phyloP scores from a whole-genome alignment of 2,329 filamentous ascomycete species.

The Aspergillus sp. region DNA sequence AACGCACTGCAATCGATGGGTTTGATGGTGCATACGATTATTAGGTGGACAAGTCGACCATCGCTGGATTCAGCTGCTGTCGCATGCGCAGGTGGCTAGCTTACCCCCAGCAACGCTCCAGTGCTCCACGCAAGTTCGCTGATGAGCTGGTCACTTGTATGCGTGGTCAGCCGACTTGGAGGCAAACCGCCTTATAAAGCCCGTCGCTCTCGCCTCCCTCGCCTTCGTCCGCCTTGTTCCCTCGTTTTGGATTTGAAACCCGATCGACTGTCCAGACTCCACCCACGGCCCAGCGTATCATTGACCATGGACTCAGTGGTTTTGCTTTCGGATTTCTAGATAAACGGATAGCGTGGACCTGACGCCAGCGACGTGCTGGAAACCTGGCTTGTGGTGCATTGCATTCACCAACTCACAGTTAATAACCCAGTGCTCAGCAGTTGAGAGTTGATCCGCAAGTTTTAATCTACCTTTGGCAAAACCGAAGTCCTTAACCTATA shows the following conservation, averaged over 20 bases:
- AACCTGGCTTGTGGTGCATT: conserved; percentile 10
- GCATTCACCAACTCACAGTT: conserved; percentile 5
- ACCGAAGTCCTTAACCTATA: not conserved
- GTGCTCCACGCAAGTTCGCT: conserved; percentile 19
- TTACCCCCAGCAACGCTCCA: conserved; percentile 12
- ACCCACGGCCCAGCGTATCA: conserved; percentile 1
- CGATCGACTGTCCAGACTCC: conserved; percentile 1
- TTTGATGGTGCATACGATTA: conserved; percentile 7
- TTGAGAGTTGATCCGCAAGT: not conserved
- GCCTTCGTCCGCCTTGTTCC: not conserved
- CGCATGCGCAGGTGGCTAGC: conserved; percentile 18
- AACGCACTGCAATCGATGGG: conserved; percentile 14
- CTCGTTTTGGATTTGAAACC: conserved; percentile 1
- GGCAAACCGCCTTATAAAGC: conserved; percentile 6
- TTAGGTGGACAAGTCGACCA: not conserved
- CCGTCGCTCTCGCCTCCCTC: conserved; percentile 5
- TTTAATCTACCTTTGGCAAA: not conserved
- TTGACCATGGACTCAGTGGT: conserved; percentile 12
- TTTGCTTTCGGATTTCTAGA: conserved; percentile 11
- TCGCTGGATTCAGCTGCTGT: conserved; percentile 19
- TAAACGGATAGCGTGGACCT: conserved; percentile 17
- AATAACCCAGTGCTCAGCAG: not conserved
- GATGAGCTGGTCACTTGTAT: conserved; percentile 26
- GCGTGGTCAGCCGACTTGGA: conserved; percentile 21
- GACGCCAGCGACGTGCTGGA: conserved; percentile 11